A percentile compares a stretch with the other conserved stretches of the same genome.
Evolutionary conservation across 345 rosid species (phyloP).

Genomic region (thale cress (Arabidopsis thaliana)): TAIR10.1 NC_003076.8:3387501-3388000

Average conservation of each 20-base stretch:
- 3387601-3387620: slow-evolving; percentile 62
- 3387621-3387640: slow-evolving; percentile 84
- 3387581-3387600: slow-evolving; percentile 17
- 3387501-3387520: slow-evolving; percentile 95
- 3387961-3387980: slow-evolving; percentile 99
- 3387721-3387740: not conserved
- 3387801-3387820: slow-evolving; percentile 92
- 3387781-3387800: slow-evolving; percentile 88
- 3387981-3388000: slow-evolving; percentile 84
- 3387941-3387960: slow-evolving; percentile 84
- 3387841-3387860: slow-evolving; percentile 87
- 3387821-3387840: slow-evolving; percentile 92
- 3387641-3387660: slow-evolving; percentile 92
- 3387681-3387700: not conserved
- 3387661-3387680: slow-evolving; percentile 74
- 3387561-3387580: not conserved
- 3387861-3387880: slow-evolving; percentile 92
- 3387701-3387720: not conserved
- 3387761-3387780: slow-evolving; percentile 88
- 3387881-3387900: slow-evolving; percentile 85
- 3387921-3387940: slow-evolving; percentile 92
- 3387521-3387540: slow-evolving; percentile 95
- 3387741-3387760: slow-evolving; percentile 9
- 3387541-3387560: slow-evolving; percentile 11
- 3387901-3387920: slow-evolving; percentile 84